Conservation (phyloP, 2,329 filamentous ascomycete genomes). For the Penicillium sp. region DNA sequence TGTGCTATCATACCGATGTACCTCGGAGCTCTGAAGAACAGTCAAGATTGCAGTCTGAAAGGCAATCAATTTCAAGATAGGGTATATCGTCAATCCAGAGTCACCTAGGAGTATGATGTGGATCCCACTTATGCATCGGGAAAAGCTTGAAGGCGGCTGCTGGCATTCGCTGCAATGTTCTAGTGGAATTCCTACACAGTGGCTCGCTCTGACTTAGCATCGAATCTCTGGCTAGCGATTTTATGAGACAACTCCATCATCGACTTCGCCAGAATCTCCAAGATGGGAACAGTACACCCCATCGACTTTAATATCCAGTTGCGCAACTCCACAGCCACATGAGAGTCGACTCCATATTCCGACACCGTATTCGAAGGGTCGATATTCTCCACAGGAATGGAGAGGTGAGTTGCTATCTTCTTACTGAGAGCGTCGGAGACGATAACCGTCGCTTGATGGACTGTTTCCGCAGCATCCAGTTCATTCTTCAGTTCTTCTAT, state of each 20-base stretch:
- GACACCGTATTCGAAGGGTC: constrained; percentile 26
- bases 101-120: too few species aligned
- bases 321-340: constrained; percentile 46
- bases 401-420: constrained; percentile 22
- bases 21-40: too few species aligned
- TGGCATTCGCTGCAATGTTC: too few species aligned
- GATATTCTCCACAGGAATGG: constrained; percentile 22
- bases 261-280: constrained; percentile 30
- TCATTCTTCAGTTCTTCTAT: constrained; percentile 11
- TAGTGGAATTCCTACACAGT: neutral
- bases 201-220: neutral
- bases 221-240: constrained; percentile 15
- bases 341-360: constrained; percentile 42
- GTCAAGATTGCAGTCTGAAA: too few species aligned
- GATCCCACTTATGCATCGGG: too few species aligned
- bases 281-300: constrained; percentile 27
- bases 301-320: constrained; percentile 42
- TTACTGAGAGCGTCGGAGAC: constrained; percentile 16
- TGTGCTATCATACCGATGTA: too few species aligned
- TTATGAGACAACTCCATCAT: constrained; percentile 23
- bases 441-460: constrained; percentile 19
- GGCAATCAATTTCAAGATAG: too few species aligned
- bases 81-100: too few species aligned
- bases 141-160: too few species aligned
- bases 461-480: constrained; percentile 8